A percentile compares a stretch with the other conserved stretches of the same genome.
These are phyloP conservation scores for Daldinia eschscholtzii DNA, from an alignment of 2,329 filamentous ascomycete species.

Conservation along the genomic window DNA sequence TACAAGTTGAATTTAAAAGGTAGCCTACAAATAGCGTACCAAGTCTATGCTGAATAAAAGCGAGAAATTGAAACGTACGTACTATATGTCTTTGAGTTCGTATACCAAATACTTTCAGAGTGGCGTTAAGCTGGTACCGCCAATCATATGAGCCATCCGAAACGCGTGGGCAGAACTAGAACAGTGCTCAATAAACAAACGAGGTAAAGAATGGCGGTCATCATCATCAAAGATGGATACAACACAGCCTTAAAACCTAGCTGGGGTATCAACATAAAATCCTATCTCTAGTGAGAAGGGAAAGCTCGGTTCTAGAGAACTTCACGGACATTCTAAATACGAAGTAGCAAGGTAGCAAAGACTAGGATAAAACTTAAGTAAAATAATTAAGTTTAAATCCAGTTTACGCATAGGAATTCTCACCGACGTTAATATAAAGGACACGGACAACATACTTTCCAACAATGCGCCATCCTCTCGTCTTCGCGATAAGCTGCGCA, in stretches of 20 bases:
- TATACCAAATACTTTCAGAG: background rate
- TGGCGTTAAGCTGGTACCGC: slow-evolving; percentile 24
- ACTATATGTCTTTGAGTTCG: background rate
- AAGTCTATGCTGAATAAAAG: slow-evolving; percentile 1
- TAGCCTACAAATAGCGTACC: background rate
- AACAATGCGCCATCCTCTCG: background rate
- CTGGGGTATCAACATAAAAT: background rate
- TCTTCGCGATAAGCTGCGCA: background rate
- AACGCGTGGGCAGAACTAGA: slow-evolving; percentile 15
- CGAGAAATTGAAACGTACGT: background rate
- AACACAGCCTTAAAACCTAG: background rate
- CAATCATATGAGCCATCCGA: slow-evolving; percentile 17
- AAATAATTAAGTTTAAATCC: background rate
- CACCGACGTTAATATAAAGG: background rate
- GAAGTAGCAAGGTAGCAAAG: background rate
- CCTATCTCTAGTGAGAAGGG: background rate
- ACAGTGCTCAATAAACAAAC: slow-evolving; percentile 3
- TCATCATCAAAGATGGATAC: background rate
- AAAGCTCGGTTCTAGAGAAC: background rate
- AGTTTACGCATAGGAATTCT: background rate
- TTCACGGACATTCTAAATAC: background rate
- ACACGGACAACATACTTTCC: background rate
- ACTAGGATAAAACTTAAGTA: background rate
- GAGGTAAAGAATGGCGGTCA: background rate
- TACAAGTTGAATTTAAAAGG: background rate